Conservation (phyloP, 176 grass and related monocot genomes). For the Alloteropsis semialata region DNA sequence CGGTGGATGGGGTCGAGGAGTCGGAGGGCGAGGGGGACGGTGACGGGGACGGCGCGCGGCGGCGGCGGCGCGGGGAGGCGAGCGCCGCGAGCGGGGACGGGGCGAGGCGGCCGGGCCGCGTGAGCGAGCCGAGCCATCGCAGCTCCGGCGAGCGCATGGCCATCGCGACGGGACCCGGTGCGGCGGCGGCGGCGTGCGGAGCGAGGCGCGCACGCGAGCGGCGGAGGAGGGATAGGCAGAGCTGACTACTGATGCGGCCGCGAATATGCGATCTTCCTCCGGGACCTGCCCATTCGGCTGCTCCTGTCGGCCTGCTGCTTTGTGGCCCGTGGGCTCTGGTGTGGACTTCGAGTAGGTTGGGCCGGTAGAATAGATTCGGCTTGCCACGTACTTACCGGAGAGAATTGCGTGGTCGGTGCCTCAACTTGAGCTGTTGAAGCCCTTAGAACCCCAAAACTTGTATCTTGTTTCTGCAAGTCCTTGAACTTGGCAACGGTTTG, state of each 20-base stretch:
- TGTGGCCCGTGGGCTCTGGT: not conserved
- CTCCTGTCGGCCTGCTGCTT: not conserved
- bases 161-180: conserved; percentile 33
- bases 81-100: conserved; percentile 34
- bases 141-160: conserved; percentile 60
- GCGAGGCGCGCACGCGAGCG: not conserved
- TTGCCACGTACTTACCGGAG: too few relatives aligned
- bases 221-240: conserved; percentile 11
- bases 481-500: too few relatives aligned
- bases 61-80: conserved; percentile 46
- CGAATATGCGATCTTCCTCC: conserved; percentile 14
- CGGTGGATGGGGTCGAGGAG: conserved; percentile 28
- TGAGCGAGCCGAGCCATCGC: conserved; percentile 49
- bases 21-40: conserved; percentile 24
- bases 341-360: not conserved
- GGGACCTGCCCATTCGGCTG: too few relatives aligned
- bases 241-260: too few relatives aligned
- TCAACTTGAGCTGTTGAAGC: too few relatives aligned
- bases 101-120: conserved; percentile 24
- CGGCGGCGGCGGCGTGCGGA: not conserved
- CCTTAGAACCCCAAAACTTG: too few relatives aligned
- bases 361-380: too few relatives aligned
- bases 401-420: too few relatives aligned
- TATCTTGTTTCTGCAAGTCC: too few relatives aligned
- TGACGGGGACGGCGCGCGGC: conserved; percentile 30